Evolutionary conservation across 108 stramenopile species (phyloP).

Genomic region (Cylindrotheca closterium): DNA sequence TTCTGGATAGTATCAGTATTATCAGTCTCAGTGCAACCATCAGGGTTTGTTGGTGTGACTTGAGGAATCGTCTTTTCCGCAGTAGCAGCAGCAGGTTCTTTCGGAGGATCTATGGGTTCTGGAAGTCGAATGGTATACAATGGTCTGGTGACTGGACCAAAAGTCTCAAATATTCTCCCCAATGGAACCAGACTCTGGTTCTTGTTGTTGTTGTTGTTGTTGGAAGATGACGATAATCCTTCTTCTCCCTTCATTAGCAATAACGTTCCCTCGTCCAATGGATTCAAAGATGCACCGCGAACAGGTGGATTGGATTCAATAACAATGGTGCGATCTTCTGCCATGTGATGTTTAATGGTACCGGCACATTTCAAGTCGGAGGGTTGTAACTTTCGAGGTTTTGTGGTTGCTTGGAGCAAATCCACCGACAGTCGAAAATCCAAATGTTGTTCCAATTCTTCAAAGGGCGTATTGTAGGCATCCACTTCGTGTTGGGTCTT

Average conservation of each 20-base stretch:
- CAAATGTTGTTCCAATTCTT: constrained; percentile 53
- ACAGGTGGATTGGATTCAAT: constrained; percentile 41
- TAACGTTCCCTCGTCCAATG: constrained; percentile 73
- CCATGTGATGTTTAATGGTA: constrained; percentile 57
- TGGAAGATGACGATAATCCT: not conserved
- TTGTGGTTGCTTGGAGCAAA: constrained; percentile 1
- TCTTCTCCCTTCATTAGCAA: constrained; percentile 53
- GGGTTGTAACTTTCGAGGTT: constrained; percentile 3
- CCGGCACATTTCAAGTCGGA: constrained; percentile 49
- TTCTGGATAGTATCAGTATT: not conserved
- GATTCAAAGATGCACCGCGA: constrained; percentile 10
- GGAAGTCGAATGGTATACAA: constrained; percentile 76
- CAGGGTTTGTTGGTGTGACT: not conserved
- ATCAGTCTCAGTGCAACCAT: not conserved
- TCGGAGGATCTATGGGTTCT: constrained; percentile 6
- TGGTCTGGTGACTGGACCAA: constrained; percentile 83
- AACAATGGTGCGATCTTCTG: constrained; percentile 64
- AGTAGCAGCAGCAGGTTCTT: constrained; percentile 11
- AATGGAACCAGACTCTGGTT: constrained; percentile 44
- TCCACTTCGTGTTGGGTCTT: constrained; percentile 79
- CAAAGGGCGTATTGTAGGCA: constrained; percentile 55
- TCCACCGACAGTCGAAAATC: constrained; percentile 23
- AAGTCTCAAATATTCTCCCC: constrained; percentile 82
- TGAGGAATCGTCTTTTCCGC: not conserved
- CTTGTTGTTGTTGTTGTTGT: no score